Base-by-base conservation (phyloP, 2,329 filamentous ascomycete species). In the Diaporthe helianthi region DNA sequence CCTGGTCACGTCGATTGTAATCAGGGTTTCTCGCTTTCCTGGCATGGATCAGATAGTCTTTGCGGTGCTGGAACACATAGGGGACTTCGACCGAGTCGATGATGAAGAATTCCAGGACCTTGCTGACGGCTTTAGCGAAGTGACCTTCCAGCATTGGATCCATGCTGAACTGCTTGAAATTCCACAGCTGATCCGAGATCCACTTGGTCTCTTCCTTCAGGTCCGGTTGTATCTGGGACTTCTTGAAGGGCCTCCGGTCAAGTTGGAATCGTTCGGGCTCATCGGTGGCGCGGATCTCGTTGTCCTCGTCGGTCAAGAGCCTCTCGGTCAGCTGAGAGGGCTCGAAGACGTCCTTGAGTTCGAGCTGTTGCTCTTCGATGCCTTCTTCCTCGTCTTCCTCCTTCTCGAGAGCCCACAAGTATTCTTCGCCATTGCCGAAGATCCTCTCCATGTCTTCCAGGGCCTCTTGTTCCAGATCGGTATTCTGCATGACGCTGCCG, bases 271-370 rank as follows among this genome's bases (percentile, higher is more conserved):
- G 91, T 80, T 99, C 96, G 1, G 96, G 96, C 74, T 97, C 91
- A 78, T 99, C 96, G 24, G 88, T 90, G 76, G 91, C 89, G 60
- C 96, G 93, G 73, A 99, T 98, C 69, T 89, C 83, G 78, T 98
- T 97, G 79, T 99, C 96, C 72, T 94, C 94, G 69, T 98, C 96
- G 10, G 96, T 99, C 74, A 99, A 88, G 79, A 98, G 92, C 81
- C 93, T 95, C 81, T 99, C 96, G 68, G 92, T 90, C 47, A 99
- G 87, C 79, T 99, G 94, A 3, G 94, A 97, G 0, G 96, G 96
- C 80, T 99, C 96, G 76, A 99, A 99, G 63, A 99, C 95, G 78
- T 99, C 95, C 82, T 98, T 98, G 72, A 99, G 87, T 80, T 98
- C 93, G 51, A 98, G 89, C 53, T 91, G 90, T 75, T 94, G 92